Percentiles rank a stretch among this genome's conserved stretches.
phyloP scores from a whole-genome alignment of 2,329 filamentous ascomycete genomes.

The Metarhizium rileyi region DNA sequence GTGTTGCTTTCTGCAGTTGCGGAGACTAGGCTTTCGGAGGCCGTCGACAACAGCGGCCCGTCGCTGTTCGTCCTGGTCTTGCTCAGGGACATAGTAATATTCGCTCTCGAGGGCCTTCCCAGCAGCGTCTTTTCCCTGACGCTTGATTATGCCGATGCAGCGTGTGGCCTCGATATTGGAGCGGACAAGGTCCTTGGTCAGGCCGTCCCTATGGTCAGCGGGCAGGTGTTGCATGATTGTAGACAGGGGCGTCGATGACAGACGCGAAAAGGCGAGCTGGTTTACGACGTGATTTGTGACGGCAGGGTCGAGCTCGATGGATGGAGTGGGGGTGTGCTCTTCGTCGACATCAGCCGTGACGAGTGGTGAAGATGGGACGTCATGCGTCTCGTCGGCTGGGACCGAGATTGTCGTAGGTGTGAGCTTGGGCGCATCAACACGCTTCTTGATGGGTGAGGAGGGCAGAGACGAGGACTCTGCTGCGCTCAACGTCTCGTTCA shows the following conservation, averaged over 20 bases:
- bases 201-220: constrained; percentile 44
- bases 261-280: constrained; percentile 86
- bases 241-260: constrained; percentile 85
- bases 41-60: constrained; percentile 78
- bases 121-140: constrained; percentile 91
- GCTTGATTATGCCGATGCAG: constrained; percentile 80
- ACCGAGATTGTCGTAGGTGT: constrained; percentile 1
- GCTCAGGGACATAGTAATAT: constrained; percentile 90
- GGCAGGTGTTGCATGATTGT: constrained; percentile 84
- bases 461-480: constrained; percentile 12
- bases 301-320: constrained; percentile 28
- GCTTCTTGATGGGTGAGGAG: constrained; percentile 15
- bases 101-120: constrained; percentile 91
- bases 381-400: background rate
- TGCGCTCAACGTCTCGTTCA: constrained; percentile 13
- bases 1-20: constrained; percentile 88
- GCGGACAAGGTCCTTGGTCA: constrained; percentile 56
- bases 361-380: constrained; percentile 16
- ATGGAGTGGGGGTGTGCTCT: constrained; percentile 11
- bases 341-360: constrained; percentile 9
- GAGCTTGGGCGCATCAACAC: background rate
- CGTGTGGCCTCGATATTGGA: constrained; percentile 61
- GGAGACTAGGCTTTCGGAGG: constrained; percentile 77
- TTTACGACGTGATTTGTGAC: constrained; percentile 84
- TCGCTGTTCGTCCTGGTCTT: constrained; percentile 69